These are phyloP conservation scores for Picea glauca DNA, from an alignment of 75 land plant genomes.

Conservation along the genomic window DNA sequence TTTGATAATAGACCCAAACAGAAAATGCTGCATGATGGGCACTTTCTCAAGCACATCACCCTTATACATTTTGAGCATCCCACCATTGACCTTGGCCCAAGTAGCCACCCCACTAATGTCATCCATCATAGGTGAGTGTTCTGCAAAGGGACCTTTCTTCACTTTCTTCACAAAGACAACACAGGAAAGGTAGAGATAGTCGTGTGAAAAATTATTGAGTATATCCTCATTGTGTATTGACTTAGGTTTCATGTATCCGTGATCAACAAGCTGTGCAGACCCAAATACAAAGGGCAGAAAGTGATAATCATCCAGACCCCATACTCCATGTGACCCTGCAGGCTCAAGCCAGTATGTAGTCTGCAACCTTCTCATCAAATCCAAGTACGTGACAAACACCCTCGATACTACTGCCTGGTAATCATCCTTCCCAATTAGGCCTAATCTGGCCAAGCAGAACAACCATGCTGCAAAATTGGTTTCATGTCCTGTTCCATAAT, in stretches of 20 bases:
- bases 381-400: conserved; percentile 71
- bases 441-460: conserved; percentile 80
- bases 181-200: conserved; percentile 82
- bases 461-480: conserved; percentile 90
- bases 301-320: conserved; percentile 98
- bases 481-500: conserved; percentile 98
- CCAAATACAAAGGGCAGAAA: conserved; percentile 97
- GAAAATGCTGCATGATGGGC: conserved; percentile 99
- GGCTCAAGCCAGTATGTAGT: conserved; percentile 84
- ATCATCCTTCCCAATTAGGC: conserved; percentile 62
- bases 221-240: conserved; percentile 93
- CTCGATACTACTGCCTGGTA: conserved; percentile 69
- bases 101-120: conserved; percentile 90
- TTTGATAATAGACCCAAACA: conserved; percentile 84
- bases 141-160: conserved; percentile 88
- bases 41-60: conserved; percentile 95
- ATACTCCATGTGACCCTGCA: conserved; percentile 98
- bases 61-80: conserved; percentile 97
- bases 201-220: conserved; percentile 65
- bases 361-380: conserved; percentile 90
- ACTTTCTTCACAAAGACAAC: conserved; percentile 91
- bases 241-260: conserved; percentile 97
- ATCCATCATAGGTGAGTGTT: conserved; percentile 95
- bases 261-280: conserved; percentile 85
- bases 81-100: conserved; percentile 91